A percentile compares a stretch with the other conserved stretches of the same genome.
Evolutionary conservation across 352 stramenopile species (phyloP).

Genomic region (Pythium periplocum): DNA sequence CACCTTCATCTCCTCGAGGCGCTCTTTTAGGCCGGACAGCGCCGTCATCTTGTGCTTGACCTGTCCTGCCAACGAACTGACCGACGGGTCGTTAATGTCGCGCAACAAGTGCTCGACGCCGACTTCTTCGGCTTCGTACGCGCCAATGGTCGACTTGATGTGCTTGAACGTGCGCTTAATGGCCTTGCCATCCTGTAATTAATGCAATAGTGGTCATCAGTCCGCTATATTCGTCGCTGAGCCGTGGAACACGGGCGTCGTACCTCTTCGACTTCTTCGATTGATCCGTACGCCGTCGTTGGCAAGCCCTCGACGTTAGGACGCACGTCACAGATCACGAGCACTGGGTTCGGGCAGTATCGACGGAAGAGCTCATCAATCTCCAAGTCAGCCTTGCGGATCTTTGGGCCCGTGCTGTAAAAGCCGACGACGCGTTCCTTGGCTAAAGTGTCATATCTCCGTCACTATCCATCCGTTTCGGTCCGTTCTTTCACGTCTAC

Average conservation of each 20-base stretch:
- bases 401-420: constrained; percentile 98
- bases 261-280: constrained; percentile 94
- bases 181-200: constrained; percentile 83
- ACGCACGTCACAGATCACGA: constrained; percentile 99
- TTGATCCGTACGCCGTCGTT: constrained; percentile 96
- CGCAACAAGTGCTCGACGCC: constrained; percentile 98
- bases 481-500: constrained; percentile 5
- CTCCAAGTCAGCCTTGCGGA: constrained; percentile 92
- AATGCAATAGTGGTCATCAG: not conserved
- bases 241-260: constrained; percentile 1
- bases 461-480: too few relatives aligned
- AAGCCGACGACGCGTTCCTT: constrained; percentile 99
- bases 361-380: constrained; percentile 94
- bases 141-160: constrained; percentile 94
- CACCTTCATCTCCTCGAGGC: constrained; percentile 97
- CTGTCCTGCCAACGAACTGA: constrained; percentile 96
- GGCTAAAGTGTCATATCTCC: constrained; percentile 26
- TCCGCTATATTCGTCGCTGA: too few relatives aligned
- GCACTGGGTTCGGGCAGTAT: constrained; percentile 94
- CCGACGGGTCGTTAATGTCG: constrained; percentile 99
- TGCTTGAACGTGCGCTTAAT: constrained; percentile 98
- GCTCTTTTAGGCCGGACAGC: constrained; percentile 90
- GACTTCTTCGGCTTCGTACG: constrained; percentile 94
- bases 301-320: constrained; percentile 94
- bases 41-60: constrained; percentile 98